Conservation (phyloP, 345 rosid species). For the Gynandropsis gynandra region DNA sequence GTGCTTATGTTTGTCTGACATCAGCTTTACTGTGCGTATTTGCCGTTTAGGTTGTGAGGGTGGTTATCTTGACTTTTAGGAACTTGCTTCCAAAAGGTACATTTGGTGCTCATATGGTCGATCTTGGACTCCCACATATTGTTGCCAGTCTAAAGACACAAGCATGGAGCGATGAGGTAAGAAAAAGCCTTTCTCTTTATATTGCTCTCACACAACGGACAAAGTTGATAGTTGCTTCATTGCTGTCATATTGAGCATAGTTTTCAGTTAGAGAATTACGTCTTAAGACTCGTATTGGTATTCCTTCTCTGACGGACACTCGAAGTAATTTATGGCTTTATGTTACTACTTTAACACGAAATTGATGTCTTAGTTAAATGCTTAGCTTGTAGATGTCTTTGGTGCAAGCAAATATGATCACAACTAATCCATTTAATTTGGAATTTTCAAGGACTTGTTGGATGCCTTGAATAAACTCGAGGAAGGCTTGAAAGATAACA, state of each 20-base stretch:
- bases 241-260: too few species aligned
- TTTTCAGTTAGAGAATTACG: too few species aligned
- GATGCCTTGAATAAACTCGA: constrained; percentile 82
- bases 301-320: too few species aligned
- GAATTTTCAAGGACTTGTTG: constrained; percentile 54
- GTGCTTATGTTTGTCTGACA: constrained; percentile 20
- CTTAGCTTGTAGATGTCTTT: too few species aligned
- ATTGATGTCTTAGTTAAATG: too few species aligned
- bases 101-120: constrained; percentile 95
- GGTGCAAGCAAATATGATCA: neutral
- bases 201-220: neutral
- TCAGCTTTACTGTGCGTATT: neutral
- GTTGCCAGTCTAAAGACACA: constrained; percentile 85
- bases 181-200: constrained; percentile 7
- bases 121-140: constrained; percentile 84
- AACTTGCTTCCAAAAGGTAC: constrained; percentile 81
- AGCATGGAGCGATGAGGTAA: constrained; percentile 99
- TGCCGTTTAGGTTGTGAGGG: constrained; percentile 75
- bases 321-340: too few species aligned
- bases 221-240: constrained; percentile 3
- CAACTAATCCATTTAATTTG: constrained; percentile 6
- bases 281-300: too few species aligned
- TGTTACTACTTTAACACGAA: too few species aligned
- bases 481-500: constrained; percentile 71
- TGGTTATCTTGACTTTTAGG: constrained; percentile 66